A percentile compares a stretch with the other conserved stretches of the same genome.
These are phyloP conservation scores for Austropuccinia psidii DNA, from an alignment of 1,284 basidiomycete genomes.

Conservation along the genomic window DNA sequence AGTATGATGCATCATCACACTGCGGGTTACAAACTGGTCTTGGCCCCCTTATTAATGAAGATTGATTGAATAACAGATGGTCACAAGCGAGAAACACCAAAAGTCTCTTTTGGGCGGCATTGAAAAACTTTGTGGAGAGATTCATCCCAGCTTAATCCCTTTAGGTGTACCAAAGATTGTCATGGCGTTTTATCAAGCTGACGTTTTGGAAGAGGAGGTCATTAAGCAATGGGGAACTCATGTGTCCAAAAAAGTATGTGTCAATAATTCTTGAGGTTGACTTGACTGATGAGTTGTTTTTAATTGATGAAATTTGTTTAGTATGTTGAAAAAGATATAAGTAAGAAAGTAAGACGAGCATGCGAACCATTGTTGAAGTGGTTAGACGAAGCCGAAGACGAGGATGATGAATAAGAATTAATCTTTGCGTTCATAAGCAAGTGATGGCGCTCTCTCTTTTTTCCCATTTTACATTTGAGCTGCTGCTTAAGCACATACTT, in stretches of 20 bases:
- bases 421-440: too few relatives aligned
- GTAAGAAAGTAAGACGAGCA: conserved; percentile 91
- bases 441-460: too few relatives aligned
- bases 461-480: too few relatives aligned
- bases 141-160: conserved; percentile 57
- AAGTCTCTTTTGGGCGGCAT: conserved; percentile 85
- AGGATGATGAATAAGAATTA: conserved; percentile 22
- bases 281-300: neutral
- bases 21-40: too few relatives aligned
- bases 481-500: too few relatives aligned
- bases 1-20: conserved; percentile 39
- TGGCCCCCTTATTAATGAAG: too few relatives aligned
- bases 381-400: conserved; percentile 33
- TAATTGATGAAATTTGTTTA: conserved; percentile 46
- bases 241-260: conserved; percentile 65
- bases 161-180: conserved; percentile 72
- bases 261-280: neutral
- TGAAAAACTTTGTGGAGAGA: conserved; percentile 69
- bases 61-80: conserved; percentile 59
- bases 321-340: conserved; percentile 89
- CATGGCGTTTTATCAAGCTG: conserved; percentile 88
- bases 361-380: conserved; percentile 75
- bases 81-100: conserved; percentile 76
- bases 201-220: conserved; percentile 86
- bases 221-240: conserved; percentile 91